Evolutionary conservation across 768 basidiomycete genomes (phyloP).

Genomic region (Paxillus involutus): DNA sequence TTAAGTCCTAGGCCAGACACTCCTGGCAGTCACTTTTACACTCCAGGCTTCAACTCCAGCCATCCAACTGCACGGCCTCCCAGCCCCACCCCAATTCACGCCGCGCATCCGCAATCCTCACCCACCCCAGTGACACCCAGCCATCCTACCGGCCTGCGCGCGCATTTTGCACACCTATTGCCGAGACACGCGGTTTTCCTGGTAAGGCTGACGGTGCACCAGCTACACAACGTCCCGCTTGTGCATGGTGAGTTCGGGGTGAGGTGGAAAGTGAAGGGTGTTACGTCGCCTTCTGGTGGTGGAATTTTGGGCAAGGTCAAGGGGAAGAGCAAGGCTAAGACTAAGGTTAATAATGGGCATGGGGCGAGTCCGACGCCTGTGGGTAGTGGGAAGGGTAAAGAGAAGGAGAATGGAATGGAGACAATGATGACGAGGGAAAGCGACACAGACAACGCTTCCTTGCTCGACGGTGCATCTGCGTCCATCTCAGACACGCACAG

Average conservation of each 20-base stretch:
- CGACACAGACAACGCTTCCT: constrained; percentile 25
- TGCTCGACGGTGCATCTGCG: constrained; percentile 21
- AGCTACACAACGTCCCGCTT: constrained; percentile 70
- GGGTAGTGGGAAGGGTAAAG: constrained; percentile 4
- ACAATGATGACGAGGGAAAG: constrained; percentile 13
- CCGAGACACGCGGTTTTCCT: constrained; percentile 69
- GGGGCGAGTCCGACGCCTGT: background rate
- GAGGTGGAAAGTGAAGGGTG: constrained; percentile 71
- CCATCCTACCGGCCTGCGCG: constrained; percentile 41
- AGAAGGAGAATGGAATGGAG: background rate
- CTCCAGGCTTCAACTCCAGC: background rate
- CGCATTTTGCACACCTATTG: constrained; percentile 59
- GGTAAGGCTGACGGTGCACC: constrained; percentile 58
- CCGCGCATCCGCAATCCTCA: background rate
- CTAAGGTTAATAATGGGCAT: background rate
- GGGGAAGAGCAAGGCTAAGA: constrained; percentile 27
- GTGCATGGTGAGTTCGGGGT: constrained; percentile 69
- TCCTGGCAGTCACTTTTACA: background rate
- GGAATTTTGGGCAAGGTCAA: constrained; percentile 45
- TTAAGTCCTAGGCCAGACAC: constrained; percentile 1
- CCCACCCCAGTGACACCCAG: background rate
- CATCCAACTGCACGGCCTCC: constrained; percentile 3
- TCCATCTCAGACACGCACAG: constrained; percentile 28
- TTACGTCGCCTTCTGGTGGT: constrained; percentile 37
- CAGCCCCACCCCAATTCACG: constrained; percentile 7